Conservation (phyloP, 441 rosid species). For the Lepidium campestre region DNA sequence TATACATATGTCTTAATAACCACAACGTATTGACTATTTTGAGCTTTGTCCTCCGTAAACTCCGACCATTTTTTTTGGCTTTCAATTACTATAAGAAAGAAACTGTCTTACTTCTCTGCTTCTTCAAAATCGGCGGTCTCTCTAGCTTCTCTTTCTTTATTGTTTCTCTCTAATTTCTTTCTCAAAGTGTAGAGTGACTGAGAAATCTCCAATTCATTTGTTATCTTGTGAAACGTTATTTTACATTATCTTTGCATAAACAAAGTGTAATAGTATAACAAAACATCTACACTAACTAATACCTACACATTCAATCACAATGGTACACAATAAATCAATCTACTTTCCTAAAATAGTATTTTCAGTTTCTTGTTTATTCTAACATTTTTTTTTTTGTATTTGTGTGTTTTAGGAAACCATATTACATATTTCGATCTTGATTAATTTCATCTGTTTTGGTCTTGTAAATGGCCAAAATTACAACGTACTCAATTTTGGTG, state of each 20-base stretch:
- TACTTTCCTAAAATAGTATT: not conserved
- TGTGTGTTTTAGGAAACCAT: conserved; percentile 1
- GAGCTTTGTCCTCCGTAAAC: not conserved
- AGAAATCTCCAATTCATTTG: not conserved
- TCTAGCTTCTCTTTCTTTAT: not conserved
- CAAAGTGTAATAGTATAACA: no score
- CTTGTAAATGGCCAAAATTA: conserved; percentile 16
- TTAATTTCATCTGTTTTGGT: not conserved
- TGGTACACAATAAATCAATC: conserved; percentile 8
- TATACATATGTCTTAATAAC: not conserved
- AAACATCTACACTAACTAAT: not conserved
- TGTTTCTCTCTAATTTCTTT: not conserved
- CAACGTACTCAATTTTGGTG: conserved; percentile 16
- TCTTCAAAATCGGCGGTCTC: not conserved
- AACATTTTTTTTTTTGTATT: not conserved
- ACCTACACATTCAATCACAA: not conserved
- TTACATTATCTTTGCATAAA: no score
- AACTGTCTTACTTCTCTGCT: not conserved
- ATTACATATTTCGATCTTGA: not conserved
- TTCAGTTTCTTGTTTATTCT: not conserved
- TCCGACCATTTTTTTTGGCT: not conserved
- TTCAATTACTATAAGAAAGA: not conserved
- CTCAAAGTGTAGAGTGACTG: not conserved
- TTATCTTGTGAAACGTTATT: not conserved
- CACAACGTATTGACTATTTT: conserved; percentile 2